Evolutionary conservation across 768 basidiomycete species (phyloP).

Genomic region (Tylopilus subfusipes): DNA sequence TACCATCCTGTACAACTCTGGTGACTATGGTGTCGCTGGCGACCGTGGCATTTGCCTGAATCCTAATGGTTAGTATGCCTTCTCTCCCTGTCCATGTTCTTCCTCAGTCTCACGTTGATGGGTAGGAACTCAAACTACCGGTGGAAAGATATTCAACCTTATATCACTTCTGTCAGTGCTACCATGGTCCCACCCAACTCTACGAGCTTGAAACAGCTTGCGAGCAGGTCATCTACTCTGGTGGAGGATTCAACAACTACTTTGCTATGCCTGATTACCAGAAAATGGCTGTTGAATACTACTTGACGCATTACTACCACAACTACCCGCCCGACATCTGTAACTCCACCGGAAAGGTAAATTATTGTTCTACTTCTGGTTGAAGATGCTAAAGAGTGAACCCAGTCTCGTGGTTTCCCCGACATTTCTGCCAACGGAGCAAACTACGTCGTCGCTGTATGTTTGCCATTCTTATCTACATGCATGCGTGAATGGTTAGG

Average conservation of each 20-base stretch:
- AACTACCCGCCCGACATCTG: background rate
- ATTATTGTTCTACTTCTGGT: background rate
- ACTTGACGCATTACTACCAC: background rate
- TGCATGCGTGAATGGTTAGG: background rate
- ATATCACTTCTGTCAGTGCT: background rate
- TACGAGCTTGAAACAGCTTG: background rate
- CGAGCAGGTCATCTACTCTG: background rate
- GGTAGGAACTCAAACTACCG: conserved; percentile 24
- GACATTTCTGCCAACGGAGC: conserved; percentile 39
- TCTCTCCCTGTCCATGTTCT: background rate
- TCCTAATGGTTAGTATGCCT: conserved; percentile 19
- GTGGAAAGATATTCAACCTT: conserved; percentile 37
- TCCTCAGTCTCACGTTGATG: background rate
- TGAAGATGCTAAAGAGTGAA: background rate
- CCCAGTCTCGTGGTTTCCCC: conserved; percentile 35
- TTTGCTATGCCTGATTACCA: background rate
- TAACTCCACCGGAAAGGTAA: background rate
- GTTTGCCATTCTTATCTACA: background rate
- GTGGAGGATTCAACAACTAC: background rate
- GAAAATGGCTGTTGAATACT: background rate
- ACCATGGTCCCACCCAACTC: background rate
- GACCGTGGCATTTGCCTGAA: background rate
- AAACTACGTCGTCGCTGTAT: conserved; percentile 23
- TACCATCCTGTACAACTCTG: conserved; percentile 28
- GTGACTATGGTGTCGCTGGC: background rate